Base-by-base conservation (phyloP, 2,329 filamentous ascomycete species). In the Sphaerulina musiva region DNA sequence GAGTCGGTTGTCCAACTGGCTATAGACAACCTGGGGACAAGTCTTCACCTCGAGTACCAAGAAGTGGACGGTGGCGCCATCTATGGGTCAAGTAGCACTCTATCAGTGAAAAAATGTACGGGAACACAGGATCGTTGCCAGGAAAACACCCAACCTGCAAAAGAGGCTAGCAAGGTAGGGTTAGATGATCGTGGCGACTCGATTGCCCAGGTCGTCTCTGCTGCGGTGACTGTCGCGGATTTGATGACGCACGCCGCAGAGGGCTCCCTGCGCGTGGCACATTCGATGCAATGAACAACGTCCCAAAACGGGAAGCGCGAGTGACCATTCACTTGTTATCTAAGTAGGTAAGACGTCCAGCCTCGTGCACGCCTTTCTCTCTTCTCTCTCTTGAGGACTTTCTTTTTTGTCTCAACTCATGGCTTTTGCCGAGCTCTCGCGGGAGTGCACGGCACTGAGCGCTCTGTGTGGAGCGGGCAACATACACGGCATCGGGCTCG, bases 11-110 rank as follows among this genome's bases (percentile, higher is more conserved):
- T 38, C 4, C 34, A 38, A 3, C 10, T 38, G 4, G 34, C 34
- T 6, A 38, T 38, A 9, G 34, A 38, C 10, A 38, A n/a, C 34
- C 34, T 38, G 7, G 34, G 57, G 3, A 45, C 26, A 7, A 20
- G 44, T 23, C 14, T 56, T n/a, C 32, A 39, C 4, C 26, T 62
- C 14, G 40, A 59, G 10, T 59, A 59, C 47, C 39, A 41, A 11
- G 58, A 62, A 39, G 40, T 57, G 7, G 60, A 62, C 32, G 59
- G 60, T 20, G 59, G 59, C 12, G 51, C 53, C n/a, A 53, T 59
- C 4, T 43, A 54, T 46, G 60, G 60, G 4, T 51, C 53, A 9
- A 50, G 32, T 32, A 57, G 54, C 11, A 46, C 17, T 10, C 43
- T 62, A 14, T 40, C 31, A 11, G 14, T 62, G 38, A 47, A 47